A percentile compares a stretch with the other conserved stretches of the same genome.
Evolutionary conservation across 768 basidiomycete genomes (phyloP).

Genomic region (Lactarius evosmus): DNA sequence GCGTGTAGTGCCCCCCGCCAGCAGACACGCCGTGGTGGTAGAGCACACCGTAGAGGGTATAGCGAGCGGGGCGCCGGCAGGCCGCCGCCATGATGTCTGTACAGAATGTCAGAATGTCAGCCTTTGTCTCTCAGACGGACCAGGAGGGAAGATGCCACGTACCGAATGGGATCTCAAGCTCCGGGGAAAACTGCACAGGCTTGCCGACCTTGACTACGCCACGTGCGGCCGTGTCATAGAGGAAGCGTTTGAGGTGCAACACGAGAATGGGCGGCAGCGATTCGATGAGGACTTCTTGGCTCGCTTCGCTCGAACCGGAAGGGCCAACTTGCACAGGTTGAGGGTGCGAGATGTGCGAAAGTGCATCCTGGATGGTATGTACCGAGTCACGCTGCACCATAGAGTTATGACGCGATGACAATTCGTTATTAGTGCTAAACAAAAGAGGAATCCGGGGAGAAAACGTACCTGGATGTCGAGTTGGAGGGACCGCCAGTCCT

Average conservation of each 20-base stretch:
- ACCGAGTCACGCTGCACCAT: slow-evolving; percentile 61
- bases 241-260: slow-evolving; percentile 87
- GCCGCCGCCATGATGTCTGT: slow-evolving; percentile 31
- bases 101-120: not conserved
- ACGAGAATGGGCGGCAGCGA: slow-evolving; percentile 79
- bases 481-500: slow-evolving; percentile 87
- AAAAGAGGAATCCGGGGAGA: not conserved
- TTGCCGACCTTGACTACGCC: slow-evolving; percentile 88
- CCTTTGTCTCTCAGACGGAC: not conserved
- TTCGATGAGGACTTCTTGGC: slow-evolving; percentile 72
- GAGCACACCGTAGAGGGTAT: slow-evolving; percentile 83
- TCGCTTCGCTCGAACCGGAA: slow-evolving; percentile 58
- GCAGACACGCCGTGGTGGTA: slow-evolving; percentile 94
- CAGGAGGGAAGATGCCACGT: slow-evolving; percentile 20
- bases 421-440: slow-evolving; percentile 1
- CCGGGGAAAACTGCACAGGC: slow-evolving; percentile 70
- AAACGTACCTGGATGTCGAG: slow-evolving; percentile 78
- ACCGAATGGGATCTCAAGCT: slow-evolving; percentile 75
- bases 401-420: not conserved
- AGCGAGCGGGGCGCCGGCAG: slow-evolving; percentile 47
- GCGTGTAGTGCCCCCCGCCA: slow-evolving; percentile 92
- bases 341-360: slow-evolving; percentile 71
- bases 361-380: slow-evolving; percentile 76
- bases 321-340: slow-evolving; percentile 72
- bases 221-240: slow-evolving; percentile 70